Percentiles rank a stretch among this genome's conserved stretches.
Conservation (phyloP, 108 stramenopile species). For the Asterionellopsis glacialis region DNA sequence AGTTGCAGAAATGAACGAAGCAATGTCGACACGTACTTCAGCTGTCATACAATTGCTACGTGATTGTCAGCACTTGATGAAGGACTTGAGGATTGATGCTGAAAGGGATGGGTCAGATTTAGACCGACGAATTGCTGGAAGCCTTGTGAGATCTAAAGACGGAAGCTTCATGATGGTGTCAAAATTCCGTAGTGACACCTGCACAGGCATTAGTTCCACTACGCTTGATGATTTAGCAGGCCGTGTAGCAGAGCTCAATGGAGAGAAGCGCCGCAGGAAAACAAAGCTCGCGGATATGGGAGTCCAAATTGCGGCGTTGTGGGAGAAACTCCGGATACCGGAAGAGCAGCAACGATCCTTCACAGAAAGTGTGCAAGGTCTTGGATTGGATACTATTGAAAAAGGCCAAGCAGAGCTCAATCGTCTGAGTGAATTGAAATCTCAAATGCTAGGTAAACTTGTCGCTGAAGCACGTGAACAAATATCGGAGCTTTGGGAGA, state of each 20-base stretch:
- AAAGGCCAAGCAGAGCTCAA: conserved; percentile 78
- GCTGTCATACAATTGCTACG: conserved; percentile 63
- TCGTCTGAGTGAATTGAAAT: conserved; percentile 71
- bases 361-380: conserved; percentile 76
- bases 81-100: conserved; percentile 66
- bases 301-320: conserved; percentile 72
- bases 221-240: conserved; percentile 68
- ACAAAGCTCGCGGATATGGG: conserved; percentile 81
- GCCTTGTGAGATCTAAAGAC: conserved; percentile 46
- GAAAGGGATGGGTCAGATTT: conserved; percentile 25
- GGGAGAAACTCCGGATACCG: conserved; percentile 85
- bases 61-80: conserved; percentile 78
- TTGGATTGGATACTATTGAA: conserved; percentile 85
- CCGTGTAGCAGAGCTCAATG: conserved; percentile 69
- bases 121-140: conserved; percentile 54
- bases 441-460: conserved; percentile 80
- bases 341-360: conserved; percentile 83
- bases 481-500: conserved; percentile 81
- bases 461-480: conserved; percentile 68
- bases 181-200: conserved; percentile 62
- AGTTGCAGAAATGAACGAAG: conserved; percentile 66
- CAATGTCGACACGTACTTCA: conserved; percentile 45
- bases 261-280: conserved; percentile 68
- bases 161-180: conserved; percentile 66
- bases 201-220: conserved; percentile 73